Evolutionary conservation across 208 protist species (phyloP), one percentile per base, ranked within the genome.

Genomic region (Novymonas esmeraldas): DNA sequence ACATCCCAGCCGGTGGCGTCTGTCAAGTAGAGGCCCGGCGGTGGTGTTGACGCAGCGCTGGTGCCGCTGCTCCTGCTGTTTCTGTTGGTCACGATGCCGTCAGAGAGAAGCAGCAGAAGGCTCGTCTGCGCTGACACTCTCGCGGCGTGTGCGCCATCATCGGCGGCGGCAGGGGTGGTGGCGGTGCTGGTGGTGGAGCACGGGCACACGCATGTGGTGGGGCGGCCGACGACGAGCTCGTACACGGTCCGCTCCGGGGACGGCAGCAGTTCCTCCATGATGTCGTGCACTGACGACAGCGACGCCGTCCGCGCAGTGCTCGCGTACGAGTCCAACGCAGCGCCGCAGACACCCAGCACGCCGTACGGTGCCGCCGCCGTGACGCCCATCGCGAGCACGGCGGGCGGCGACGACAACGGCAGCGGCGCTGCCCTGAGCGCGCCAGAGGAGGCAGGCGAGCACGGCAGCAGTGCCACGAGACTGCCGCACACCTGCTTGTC

Each of bases 21-120:
- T 14, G 59, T 64, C 28, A 50, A 42, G 59, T 64, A 64, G 26
- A 64, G 59, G n/a, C 59, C 59, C n/a, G n/a, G n/a, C n/a, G n/a
- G n/a, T n/a, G n/a, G n/a, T n/a, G n/a, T 38, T 54, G 42, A 20
- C 42, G 45, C 44, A 54, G 22, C 18, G 44, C 39, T 11, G 38
- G 18, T 4, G 31, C 51, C 3, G 31, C 10, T 6, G 57, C 29
- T n/a, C 13, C 26, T 3, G 6, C 57, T 1, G 26, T 18, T 1
- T 31, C 48, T 18, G 20, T 50, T 48, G 2, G 68, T 16, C 20
- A 41, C 13, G 24, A 75, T 20, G 22, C 70, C 70, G 9, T 75
- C 55, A 22, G 51, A 42, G 16, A 69, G 41, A 18, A 68, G 55
- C n/a, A 68, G 6, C 2, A 75, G 54, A 14, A 75, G 59, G 20